Evolutionary conservation across 192 early-diverging fungal species (phyloP), one percentile per base, ranked within the genome.

Genomic region (Tieghemiomyces parasiticus): DNA sequence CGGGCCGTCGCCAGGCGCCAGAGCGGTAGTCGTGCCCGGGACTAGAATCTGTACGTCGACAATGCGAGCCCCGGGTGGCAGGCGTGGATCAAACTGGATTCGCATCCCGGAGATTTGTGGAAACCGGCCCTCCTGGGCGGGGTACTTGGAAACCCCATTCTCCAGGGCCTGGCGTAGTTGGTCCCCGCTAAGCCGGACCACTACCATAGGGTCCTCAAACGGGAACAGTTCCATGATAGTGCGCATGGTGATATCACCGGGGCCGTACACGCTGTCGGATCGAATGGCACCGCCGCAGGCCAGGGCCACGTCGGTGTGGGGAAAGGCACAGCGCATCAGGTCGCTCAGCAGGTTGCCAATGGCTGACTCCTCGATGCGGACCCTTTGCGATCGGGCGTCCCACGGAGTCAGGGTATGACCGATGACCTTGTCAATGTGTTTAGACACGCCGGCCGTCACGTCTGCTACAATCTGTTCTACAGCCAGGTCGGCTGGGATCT

Each of bases 141-240:
- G 84, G 64, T 75, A 80, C 70, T 76, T 78, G 50, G 79, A 80
- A 26, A 86, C 68, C 44, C 75, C 69, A 60, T 78, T 84, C 58
- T 86, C 82, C 32, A 86, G 60, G 0, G 79, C 84, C 10, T 75
- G 72, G 52, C 75, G 74, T 50, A 84, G 61, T 60, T 84, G 78
- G 30, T 72, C 68, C 4, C 84, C 84, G 1, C 79, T 81, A 24
- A 86, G 49, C 42, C 61, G 55, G 20, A 86, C 68, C 12, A 86
- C 82, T 1, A 86, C 78, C 1, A 78, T 60, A 4, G 82, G 83
- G 49, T 86, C 84, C 45, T 80, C 76, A 28, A 84, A 86, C 29
- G 84, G 84, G 58, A 86, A 83, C 22, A 78, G 67, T 33, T 81
- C 78, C 69, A 83, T 73, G 28, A 86, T 66, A 48, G 84, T 81